Percentiles rank a stretch among this genome's conserved stretches.
Conservation (phyloP, 305 asterid genomes). For the Fraxinus paxiana region DNA sequence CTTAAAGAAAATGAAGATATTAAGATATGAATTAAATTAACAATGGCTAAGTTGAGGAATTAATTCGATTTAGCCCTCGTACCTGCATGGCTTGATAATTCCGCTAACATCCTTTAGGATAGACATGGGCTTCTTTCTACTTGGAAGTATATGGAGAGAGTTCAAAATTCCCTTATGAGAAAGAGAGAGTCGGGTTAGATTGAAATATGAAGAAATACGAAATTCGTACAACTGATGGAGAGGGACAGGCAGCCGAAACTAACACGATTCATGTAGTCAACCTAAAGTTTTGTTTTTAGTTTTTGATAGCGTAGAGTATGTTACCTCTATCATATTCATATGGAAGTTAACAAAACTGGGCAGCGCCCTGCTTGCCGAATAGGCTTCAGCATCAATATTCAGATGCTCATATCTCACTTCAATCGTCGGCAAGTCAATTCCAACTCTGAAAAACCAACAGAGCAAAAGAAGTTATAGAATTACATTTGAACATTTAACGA, state of each 20-base stretch:
- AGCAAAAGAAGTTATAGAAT: constrained; percentile 24
- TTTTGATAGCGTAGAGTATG: background rate
- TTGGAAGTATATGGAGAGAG: constrained; percentile 42
- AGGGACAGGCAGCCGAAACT: background rate
- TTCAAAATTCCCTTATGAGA: constrained; percentile 40
- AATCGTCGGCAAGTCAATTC: constrained; percentile 63
- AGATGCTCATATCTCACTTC: constrained; percentile 75
- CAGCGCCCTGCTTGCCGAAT: constrained; percentile 50
- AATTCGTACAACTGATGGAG: background rate
- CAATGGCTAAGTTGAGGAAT: background rate
- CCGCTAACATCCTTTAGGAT: constrained; percentile 69
- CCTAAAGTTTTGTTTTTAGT: background rate
- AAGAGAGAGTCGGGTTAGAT: background rate
- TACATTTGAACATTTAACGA: background rate
- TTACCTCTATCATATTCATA: constrained; percentile 51
- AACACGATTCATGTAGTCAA: background rate
- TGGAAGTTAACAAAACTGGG: constrained; percentile 51
- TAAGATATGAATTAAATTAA: background rate
- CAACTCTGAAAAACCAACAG: constrained; percentile 49
- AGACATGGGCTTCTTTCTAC: constrained; percentile 45
- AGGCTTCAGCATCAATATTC: constrained; percentile 55
- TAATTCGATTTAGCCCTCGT: background rate
- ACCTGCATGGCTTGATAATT: constrained; percentile 60
- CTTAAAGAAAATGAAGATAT: background rate
- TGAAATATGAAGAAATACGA: background rate